These are phyloP conservation scores for Aaosphaeria pasadenensis DNA, from an alignment of 2,329 filamentous ascomycete species.

Conservation along the genomic window DNA sequence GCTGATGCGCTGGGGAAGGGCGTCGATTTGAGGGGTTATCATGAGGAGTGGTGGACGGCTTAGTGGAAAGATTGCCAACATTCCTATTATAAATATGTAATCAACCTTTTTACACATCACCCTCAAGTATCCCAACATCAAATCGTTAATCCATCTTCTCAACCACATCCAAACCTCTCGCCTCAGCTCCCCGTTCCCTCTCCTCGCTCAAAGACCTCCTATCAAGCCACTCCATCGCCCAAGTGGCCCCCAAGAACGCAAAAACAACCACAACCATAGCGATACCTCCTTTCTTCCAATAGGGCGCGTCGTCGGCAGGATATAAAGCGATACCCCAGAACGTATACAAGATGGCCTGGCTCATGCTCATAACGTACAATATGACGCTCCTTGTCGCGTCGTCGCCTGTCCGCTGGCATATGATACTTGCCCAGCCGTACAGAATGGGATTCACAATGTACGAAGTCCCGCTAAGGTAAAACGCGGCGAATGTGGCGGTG, in stretches of 20 bases:
- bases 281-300: conserved; percentile 41
- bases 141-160: too few species aligned
- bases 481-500: conserved; percentile 35
- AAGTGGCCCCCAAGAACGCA: conserved; percentile 21
- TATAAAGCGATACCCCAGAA: conserved; percentile 48
- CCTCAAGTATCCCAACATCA: too few species aligned
- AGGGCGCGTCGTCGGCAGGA: conserved; percentile 42
- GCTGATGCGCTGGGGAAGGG: conserved; percentile 40
- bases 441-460: conserved; percentile 42
- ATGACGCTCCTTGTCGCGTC: conserved; percentile 42
- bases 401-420: conserved; percentile 38
- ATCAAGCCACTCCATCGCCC: conserved; percentile 13
- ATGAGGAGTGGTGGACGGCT: conserved; percentile 60
- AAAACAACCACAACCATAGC: conserved; percentile 32
- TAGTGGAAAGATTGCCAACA: too few species aligned
- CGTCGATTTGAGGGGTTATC: conserved; percentile 57
- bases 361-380: conserved; percentile 42
- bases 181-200: too few species aligned
- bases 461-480: conserved; percentile 38
- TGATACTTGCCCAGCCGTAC: conserved; percentile 41
- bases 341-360: conserved; percentile 40
- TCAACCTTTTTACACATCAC: too few species aligned
- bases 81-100: too few species aligned
- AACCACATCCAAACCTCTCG: too few species aligned
- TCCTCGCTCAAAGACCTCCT: too few species aligned